These are phyloP conservation scores for Chlamydomonas schloesseri DNA, from an alignment of 139 green algal species.

Conservation along the genomic window DNA sequence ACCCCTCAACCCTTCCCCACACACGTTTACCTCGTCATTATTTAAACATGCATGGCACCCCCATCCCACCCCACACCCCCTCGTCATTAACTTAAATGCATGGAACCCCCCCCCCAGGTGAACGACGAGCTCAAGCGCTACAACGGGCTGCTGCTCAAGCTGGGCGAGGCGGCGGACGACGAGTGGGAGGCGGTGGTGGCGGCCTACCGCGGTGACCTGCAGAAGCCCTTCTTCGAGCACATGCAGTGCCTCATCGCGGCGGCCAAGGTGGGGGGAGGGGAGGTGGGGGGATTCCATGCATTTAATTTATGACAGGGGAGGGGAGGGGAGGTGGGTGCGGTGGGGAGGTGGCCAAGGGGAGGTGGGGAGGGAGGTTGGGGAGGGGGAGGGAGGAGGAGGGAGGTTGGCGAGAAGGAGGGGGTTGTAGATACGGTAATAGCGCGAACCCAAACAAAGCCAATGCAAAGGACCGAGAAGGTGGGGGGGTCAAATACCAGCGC, in stretches of 20 bases:
- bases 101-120: slow-evolving; percentile 17
- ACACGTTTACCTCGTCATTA: too few relatives aligned
- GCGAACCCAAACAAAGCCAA: too few relatives aligned
- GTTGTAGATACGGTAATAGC: too few relatives aligned
- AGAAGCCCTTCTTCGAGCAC: slow-evolving; percentile 72
- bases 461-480: too few relatives aligned
- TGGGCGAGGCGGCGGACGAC: slow-evolving; percentile 61
- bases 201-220: slow-evolving; percentile 61
- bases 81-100: too few relatives aligned
- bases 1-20: too few relatives aligned
- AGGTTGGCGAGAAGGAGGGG: too few relatives aligned
- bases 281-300: not conserved
- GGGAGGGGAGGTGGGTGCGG: not conserved
- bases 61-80: too few relatives aligned
- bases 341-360: too few relatives aligned
- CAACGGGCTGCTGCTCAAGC: slow-evolving; percentile 65
- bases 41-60: too few relatives aligned
- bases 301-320: too few relatives aligned
- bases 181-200: slow-evolving; percentile 73
- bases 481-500: too few relatives aligned
- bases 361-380: not conserved
- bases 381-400: not conserved
- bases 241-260: slow-evolving; percentile 68
- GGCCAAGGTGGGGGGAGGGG: slow-evolving; percentile 39
- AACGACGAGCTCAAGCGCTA: slow-evolving; percentile 61